Conservation (phyloP, 169 alveolate genomes). For the Perkinsus chesapeaki region DNA sequence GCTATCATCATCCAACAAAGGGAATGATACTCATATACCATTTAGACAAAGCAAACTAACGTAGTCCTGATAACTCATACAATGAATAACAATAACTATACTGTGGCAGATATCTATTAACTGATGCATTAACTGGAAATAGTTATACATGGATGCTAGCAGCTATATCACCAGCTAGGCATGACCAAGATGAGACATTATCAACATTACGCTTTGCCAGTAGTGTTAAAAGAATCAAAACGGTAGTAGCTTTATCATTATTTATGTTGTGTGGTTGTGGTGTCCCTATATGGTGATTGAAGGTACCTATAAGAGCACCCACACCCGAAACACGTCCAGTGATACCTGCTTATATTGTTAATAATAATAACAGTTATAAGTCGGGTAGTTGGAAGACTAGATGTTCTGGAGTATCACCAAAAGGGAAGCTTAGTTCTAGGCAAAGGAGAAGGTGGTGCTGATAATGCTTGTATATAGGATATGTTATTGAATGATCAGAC, state of each 20-base stretch:
- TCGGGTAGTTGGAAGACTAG: neutral
- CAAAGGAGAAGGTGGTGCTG: neutral
- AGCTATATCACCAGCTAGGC: neutral
- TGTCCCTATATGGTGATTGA: neutral
- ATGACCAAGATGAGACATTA: neutral
- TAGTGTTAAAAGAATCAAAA: neutral
- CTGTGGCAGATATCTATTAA: neutral
- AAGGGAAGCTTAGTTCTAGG: neutral
- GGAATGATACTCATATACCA: neutral
- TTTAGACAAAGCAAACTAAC: conserved; percentile 12
- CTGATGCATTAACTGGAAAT: conserved; percentile 7
- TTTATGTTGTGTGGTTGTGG: neutral
- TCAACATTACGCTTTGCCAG: neutral
- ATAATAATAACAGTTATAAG: neutral
- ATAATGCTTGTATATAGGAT: neutral
- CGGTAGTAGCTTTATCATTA: neutral
- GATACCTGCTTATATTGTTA: neutral
- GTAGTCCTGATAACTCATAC: neutral
- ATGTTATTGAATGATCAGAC: neutral
- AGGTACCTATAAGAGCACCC: neutral
- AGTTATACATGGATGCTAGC: conserved; percentile 9
- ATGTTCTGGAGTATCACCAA: neutral
- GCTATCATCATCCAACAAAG: neutral
- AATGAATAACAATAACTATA: neutral
- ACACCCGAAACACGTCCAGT: neutral